Conservation (phyloP, 1,139 yeast species). For the Torulaspora globosa region DNA sequence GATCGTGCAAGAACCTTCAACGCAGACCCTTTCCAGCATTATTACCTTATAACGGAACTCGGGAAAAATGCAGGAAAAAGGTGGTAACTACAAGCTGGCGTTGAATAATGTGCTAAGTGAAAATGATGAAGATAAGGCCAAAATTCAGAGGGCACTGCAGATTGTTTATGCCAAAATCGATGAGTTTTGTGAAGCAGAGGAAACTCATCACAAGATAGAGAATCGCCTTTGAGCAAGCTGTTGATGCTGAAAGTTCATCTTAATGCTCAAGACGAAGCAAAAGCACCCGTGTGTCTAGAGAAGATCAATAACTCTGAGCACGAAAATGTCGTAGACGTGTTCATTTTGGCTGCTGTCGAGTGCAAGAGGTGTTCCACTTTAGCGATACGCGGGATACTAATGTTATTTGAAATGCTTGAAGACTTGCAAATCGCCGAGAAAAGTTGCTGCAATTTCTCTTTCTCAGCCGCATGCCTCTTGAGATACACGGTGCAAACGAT, state of each 20-base stretch:
- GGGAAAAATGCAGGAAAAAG: slow-evolving; percentile 29
- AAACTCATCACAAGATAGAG: slow-evolving; percentile 14
- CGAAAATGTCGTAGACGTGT: slow-evolving; percentile 19
- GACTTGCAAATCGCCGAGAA: neutral
- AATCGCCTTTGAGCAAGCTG: slow-evolving; percentile 22
- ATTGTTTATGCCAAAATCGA: slow-evolving; percentile 16
- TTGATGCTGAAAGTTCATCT: slow-evolving; percentile 16
- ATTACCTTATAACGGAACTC: slow-evolving; percentile 30
- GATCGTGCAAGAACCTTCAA: slow-evolving; percentile 15
- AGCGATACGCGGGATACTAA: slow-evolving; percentile 16
- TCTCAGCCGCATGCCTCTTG: slow-evolving; percentile 21
- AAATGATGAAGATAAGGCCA: slow-evolving; percentile 23
- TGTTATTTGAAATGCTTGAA: slow-evolving; percentile 22
- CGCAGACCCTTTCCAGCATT: slow-evolving; percentile 20
- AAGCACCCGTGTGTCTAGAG: slow-evolving; percentile 14
- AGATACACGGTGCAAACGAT: slow-evolving; percentile 29
- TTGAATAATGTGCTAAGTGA: slow-evolving; percentile 18
- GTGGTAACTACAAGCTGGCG: slow-evolving; percentile 22
- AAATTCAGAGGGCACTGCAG: slow-evolving; percentile 27
- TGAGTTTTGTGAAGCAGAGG: slow-evolving; percentile 13
- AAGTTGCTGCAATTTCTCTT: neutral
- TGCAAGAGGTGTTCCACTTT: slow-evolving; percentile 21
- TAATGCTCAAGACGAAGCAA: slow-evolving; percentile 8
- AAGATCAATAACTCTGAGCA: slow-evolving; percentile 15
- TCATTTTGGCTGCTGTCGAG: slow-evolving; percentile 25